Evolutionary conservation across 148 eudicot species (phyloP).

Genomic region (Fagopyrum esculentum): DNA sequence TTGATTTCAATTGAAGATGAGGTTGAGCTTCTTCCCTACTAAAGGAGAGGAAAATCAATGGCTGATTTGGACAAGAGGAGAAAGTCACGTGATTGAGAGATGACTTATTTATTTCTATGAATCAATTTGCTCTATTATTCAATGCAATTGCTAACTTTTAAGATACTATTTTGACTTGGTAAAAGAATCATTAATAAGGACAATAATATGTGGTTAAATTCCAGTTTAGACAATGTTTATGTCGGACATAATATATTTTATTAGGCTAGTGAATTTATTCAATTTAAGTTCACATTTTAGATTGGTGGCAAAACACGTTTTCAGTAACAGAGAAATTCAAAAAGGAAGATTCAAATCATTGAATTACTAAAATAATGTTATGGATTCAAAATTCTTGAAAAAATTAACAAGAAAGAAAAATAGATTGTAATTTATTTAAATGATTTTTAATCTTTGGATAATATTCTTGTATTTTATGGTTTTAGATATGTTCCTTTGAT

Average conservation of each 20-base stretch:
- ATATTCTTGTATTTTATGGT: no score
- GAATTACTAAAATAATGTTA: no score
- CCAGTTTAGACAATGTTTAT: neutral
- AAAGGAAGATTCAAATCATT: no score
- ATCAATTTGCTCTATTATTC: neutral
- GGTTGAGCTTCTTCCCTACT: neutral
- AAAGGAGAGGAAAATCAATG: neutral
- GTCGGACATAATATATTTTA: neutral
- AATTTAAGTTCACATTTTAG: neutral
- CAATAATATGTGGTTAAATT: neutral
- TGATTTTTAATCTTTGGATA: no score
- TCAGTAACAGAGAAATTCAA: neutral
- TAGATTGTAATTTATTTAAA: no score
- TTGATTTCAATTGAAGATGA: neutral
- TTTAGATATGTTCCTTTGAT: no score
- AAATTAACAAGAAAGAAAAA: no score
- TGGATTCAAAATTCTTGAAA: no score
- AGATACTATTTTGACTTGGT: slow-evolving; percentile 9
- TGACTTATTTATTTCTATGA: neutral
- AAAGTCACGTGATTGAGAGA: slow-evolving; percentile 8
- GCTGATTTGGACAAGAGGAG: slow-evolving; percentile 7
- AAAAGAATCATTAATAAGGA: neutral
- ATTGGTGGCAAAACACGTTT: neutral
- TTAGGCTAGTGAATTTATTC: neutral
- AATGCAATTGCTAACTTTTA: neutral